Evolutionary conservation across 192 early-diverging fungal species (phyloP), one percentile per base, ranked within the genome.

Genomic region (Podila epigama): DNA sequence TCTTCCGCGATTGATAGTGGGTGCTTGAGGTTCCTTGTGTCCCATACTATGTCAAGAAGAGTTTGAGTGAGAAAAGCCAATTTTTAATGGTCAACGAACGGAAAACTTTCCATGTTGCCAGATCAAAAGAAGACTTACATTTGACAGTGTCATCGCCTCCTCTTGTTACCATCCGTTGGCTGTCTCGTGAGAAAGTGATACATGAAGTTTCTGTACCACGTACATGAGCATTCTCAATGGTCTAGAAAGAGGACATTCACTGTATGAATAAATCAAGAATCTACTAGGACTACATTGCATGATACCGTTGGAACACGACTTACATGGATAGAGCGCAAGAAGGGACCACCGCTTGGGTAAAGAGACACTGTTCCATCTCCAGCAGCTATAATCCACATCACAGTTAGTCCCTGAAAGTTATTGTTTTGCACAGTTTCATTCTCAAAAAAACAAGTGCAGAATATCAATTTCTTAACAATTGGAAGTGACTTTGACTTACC

Each of bases 61-160:
- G n/a, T 8, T 1, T 48, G 44, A 18, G n/a, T 20, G 25, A 22
- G 6, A 48, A 48, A 4, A 6, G 0, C 20, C n/a, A n/a, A n/a
- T n/a, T 48, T 48, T 9, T 4, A 22, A 8, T 48, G n/a, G 44
- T 22, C 7, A 10, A 6, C 18, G 4, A 48, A 44, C 41, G 1
- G 7, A 18, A 48, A 22, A 1, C 18, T 48, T n/a, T 8, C 44
- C 1, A 48, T 22, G 22, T 13, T 1, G 13, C 2, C 20, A n/a
- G 11, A 48, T 1, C 7, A 5, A 8, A n/a, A 20, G 5, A 16
- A 6, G 5, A 58, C 75, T 54, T 70, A 87, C 87, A 67, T 84
- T 97, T 97, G 28, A 98, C 89, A 6, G 92, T 91, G 59, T 93
- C 92, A 73, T 96, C 94, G 37, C 89, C 90, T 53, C 92, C 90